These are phyloP conservation scores for Cyberlindnera galapagoensis DNA, from an alignment of 805 yeast species.

Conservation along the genomic window DNA sequence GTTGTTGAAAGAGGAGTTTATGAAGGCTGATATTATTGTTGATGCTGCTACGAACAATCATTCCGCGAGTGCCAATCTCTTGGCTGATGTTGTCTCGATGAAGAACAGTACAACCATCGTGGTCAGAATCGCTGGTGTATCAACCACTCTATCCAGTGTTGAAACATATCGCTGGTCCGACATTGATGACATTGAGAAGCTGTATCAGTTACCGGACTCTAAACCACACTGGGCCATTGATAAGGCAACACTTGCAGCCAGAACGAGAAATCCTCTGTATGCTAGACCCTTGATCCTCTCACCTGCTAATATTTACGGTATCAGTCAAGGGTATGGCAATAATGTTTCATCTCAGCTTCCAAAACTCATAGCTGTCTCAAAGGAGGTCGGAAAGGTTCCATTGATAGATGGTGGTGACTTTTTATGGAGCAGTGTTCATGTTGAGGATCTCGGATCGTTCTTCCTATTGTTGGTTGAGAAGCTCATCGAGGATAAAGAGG, in stretches of 20 bases:
- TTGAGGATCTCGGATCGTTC: slow-evolving; percentile 28
- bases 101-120: slow-evolving; percentile 24
- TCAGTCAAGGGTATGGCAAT: slow-evolving; percentile 27
- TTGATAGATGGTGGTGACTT: slow-evolving; percentile 27
- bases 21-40: slow-evolving; percentile 25
- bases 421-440: slow-evolving; percentile 32
- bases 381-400: slow-evolving; percentile 19
- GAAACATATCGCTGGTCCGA: slow-evolving; percentile 8
- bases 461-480: slow-evolving; percentile 23
- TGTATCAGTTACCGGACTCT: slow-evolving; percentile 3
- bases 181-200: slow-evolving; percentile 3
- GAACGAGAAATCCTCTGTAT: slow-evolving; percentile 24
- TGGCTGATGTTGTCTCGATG: slow-evolving; percentile 21
- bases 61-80: slow-evolving; percentile 19
- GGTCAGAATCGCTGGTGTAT: slow-evolving; percentile 32
- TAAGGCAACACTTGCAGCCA: slow-evolving; percentile 23
- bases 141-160: slow-evolving; percentile 2
- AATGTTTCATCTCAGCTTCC: slow-evolving; percentile 28
- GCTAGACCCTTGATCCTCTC: slow-evolving; percentile 27
- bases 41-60: slow-evolving; percentile 29
- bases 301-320: slow-evolving; percentile 32
- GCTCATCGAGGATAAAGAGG: slow-evolving; percentile 15
- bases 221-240: slow-evolving; percentile 21
- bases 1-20: slow-evolving; percentile 17
- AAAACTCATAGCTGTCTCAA: slow-evolving; percentile 17